Conservation (phyloP, 345 rosid species). For the Citrus maxima region DNA sequence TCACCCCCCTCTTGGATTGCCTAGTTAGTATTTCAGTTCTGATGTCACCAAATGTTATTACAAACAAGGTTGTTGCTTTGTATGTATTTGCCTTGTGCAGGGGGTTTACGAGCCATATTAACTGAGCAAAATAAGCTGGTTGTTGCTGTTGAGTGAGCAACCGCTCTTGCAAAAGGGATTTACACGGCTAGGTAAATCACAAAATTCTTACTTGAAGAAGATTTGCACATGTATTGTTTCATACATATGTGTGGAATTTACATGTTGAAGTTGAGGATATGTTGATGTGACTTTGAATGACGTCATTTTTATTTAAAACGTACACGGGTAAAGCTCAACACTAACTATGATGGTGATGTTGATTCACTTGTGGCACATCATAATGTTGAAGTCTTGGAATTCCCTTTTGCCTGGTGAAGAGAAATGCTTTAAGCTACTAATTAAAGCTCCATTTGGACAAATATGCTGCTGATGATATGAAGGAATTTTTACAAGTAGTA, state of each 20-base stretch:
- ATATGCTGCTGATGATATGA: slow-evolving; percentile 69
- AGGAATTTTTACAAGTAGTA: slow-evolving; percentile 34
- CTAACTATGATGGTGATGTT: slow-evolving; percentile 87
- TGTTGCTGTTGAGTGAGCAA: slow-evolving; percentile 24
- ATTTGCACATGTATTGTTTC: neutral
- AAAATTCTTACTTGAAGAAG: too few relatives aligned
- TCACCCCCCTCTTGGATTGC: too few relatives aligned
- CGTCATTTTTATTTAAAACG: slow-evolving; percentile 20
- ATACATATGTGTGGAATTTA: neutral
- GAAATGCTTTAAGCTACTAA: slow-evolving; percentile 82
- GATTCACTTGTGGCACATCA: slow-evolving; percentile 90
- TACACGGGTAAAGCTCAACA: slow-evolving; percentile 94
- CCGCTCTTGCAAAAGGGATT: slow-evolving; percentile 58
- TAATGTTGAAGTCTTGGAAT: slow-evolving; percentile 71
- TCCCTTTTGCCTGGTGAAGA: slow-evolving; percentile 81
- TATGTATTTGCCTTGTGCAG: slow-evolving; percentile 29
- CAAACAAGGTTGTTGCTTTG: slow-evolving; percentile 7
- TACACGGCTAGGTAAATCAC: too few relatives aligned
- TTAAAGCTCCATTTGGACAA: slow-evolving; percentile 77
- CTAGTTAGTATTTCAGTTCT: too few relatives aligned
- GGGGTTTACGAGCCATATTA: slow-evolving; percentile 82
- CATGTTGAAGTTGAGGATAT: neutral
- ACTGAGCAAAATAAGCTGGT: slow-evolving; percentile 93
- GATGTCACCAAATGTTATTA: neutral
- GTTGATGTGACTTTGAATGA: neutral